Evolutionary conservation across 2,329 filamentous ascomycete species (phyloP).

Genomic region (Kalaharituber pfeilii): DNA sequence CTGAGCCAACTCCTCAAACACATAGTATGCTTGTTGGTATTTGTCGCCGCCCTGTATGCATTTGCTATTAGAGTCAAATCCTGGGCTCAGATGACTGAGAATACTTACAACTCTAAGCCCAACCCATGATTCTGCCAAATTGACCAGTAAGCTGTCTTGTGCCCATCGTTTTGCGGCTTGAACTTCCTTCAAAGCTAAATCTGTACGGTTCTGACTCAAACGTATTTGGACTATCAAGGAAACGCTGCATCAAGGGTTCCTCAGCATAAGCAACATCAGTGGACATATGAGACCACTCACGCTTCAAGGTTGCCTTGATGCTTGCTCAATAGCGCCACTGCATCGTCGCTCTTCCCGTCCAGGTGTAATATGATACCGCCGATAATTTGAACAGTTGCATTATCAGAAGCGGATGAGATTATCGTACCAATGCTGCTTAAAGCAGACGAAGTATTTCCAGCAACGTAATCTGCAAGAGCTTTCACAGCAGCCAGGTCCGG

Average conservation of each 20-base stretch:
- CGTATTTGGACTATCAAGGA: conserved; percentile 84
- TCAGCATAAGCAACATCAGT: conserved; percentile 7
- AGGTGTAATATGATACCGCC: conserved; percentile 67
- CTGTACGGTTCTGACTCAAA: conserved; percentile 75
- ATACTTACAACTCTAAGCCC: conserved; percentile 60
- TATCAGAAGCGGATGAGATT: conserved; percentile 48
- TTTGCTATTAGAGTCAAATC: conserved; percentile 21
- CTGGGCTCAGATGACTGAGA: neutral
- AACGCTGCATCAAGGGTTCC: conserved; percentile 34
- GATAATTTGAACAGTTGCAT: conserved; percentile 62
- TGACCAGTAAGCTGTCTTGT: conserved; percentile 83
- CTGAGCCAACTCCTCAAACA: conserved; percentile 89
- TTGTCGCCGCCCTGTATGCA: conserved; percentile 62
- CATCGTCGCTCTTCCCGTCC: conserved; percentile 68
- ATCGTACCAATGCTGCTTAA: conserved; percentile 48
- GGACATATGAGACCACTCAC: conserved; percentile 37
- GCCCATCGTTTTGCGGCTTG: conserved; percentile 76
- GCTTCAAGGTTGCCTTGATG: conserved; percentile 68
- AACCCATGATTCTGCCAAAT: conserved; percentile 90
- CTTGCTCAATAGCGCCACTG: conserved; percentile 57
- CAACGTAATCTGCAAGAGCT: conserved; percentile 50
- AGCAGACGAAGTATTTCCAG: conserved; percentile 46
- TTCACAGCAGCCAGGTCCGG: conserved; percentile 62
- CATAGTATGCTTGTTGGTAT: conserved; percentile 94
- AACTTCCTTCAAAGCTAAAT: conserved; percentile 82